A percentile compares a stretch with the other conserved stretches of the same genome.
Evolutionary conservation across 495 filamentous ascomycete genomes (phyloP).

Genomic region (Penicillium bialowiezense): DNA sequence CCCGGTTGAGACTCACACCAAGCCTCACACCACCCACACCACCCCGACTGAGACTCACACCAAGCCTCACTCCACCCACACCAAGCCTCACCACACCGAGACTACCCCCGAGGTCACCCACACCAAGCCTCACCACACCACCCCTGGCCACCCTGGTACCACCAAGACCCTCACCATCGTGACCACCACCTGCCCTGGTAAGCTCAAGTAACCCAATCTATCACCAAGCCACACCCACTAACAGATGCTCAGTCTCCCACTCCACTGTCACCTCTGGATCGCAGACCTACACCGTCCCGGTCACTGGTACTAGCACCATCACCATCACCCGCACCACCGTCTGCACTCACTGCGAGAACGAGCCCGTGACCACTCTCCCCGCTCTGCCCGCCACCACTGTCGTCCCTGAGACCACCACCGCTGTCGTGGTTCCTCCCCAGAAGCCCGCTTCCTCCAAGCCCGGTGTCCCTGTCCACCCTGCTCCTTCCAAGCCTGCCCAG

Average conservation of each 20-base stretch:
- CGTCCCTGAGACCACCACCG: neutral
- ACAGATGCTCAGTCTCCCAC: slow-evolving; percentile 26
- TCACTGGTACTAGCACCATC: slow-evolving; percentile 38
- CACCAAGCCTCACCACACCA: slow-evolving; percentile 12
- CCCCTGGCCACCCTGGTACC: slow-evolving; percentile 17
- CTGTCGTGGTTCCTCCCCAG: slow-evolving; percentile 3
- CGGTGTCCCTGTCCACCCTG: slow-evolving; percentile 8
- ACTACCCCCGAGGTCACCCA: neutral
- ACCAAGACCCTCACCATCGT: slow-evolving; percentile 35
- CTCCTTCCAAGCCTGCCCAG: slow-evolving; percentile 1
- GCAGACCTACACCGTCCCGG: slow-evolving; percentile 28
- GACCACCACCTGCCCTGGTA: slow-evolving; percentile 40
- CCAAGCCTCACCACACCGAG: slow-evolving; percentile 7
- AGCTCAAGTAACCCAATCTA: slow-evolving; percentile 1
- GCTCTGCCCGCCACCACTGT: slow-evolving; percentile 12
- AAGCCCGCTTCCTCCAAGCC: slow-evolving; percentile 1
- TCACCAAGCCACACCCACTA: slow-evolving; percentile 6
- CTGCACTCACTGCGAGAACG: slow-evolving; percentile 22
- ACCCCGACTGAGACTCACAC: neutral
- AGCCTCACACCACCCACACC: slow-evolving; percentile 10
- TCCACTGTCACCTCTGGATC: slow-evolving; percentile 32
- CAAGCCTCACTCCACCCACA: slow-evolving; percentile 1
- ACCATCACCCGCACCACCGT: slow-evolving; percentile 33
- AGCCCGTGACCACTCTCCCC: slow-evolving; percentile 26
- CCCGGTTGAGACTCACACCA: neutral